Percentiles rank a stretch among this genome's conserved stretches.
Evolutionary conservation across 345 rosid genomes (phyloP).

Genomic region (Orychophragmus violaceus): DNA sequence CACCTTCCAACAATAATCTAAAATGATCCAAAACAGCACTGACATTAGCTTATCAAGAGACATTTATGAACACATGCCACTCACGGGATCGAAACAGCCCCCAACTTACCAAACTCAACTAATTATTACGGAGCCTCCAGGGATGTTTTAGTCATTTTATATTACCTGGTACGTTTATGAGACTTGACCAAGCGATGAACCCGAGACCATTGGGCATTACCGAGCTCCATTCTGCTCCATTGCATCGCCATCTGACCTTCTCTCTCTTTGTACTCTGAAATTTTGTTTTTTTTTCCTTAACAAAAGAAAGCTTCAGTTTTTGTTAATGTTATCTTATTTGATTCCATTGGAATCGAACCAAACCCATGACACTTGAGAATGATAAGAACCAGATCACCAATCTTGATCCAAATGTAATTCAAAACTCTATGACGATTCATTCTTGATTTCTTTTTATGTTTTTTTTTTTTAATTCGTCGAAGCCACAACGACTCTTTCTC

Average conservation of each 20-base stretch:
- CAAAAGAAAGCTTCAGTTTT: too few relatives aligned
- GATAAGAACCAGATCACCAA: conserved; percentile 28
- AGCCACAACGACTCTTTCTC: conserved; percentile 40
- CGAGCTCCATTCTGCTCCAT: conserved; percentile 40
- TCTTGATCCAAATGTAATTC: conserved; percentile 6
- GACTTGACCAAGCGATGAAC: conserved; percentile 35
- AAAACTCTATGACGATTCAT: background rate
- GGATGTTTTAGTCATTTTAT: conserved; percentile 26
- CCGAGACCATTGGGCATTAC: conserved; percentile 43
- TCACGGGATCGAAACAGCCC: conserved; percentile 11
- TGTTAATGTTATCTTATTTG: conserved; percentile 10
- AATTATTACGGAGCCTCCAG: too few relatives aligned
- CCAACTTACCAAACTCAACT: too few relatives aligned
- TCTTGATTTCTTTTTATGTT: too few relatives aligned
- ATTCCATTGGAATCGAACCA: conserved; percentile 21
- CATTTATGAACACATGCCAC: background rate
- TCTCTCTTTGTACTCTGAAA: conserved; percentile 5
- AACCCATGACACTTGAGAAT: conserved; percentile 28
- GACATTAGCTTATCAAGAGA: background rate
- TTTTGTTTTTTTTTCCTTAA: background rate
- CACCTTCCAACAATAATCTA: background rate
- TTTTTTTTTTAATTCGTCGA: too few relatives aligned
- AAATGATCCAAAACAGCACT: background rate
- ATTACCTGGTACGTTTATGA: background rate
- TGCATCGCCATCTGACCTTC: conserved; percentile 31